Conservation (phyloP, 768 basidiomycete species). For the Podaxis sp. region DNA sequence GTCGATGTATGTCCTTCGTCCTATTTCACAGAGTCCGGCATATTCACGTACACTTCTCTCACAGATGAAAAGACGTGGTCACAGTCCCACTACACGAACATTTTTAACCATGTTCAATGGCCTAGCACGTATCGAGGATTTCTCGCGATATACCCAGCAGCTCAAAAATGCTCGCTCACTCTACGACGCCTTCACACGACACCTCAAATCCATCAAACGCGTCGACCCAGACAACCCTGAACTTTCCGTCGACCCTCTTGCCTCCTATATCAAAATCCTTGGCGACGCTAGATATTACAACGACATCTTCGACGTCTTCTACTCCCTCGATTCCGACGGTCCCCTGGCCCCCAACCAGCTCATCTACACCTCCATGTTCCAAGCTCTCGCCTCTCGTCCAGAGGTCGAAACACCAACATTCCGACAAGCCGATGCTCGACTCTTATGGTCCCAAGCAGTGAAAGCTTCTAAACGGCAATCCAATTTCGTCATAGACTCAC, state of each 20-base stretch:
- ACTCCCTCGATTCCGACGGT: slow-evolving; percentile 62
- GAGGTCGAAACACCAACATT: slow-evolving; percentile 32
- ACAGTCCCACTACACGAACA: slow-evolving; percentile 64
- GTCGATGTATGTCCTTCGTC: slow-evolving; percentile 51
- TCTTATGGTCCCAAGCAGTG: slow-evolving; percentile 67
- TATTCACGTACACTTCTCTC: slow-evolving; percentile 1
- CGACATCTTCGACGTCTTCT: slow-evolving; percentile 74
- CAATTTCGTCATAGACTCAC: slow-evolving; percentile 51
- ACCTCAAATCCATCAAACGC: slow-evolving; percentile 47
- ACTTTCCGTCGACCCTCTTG: slow-evolving; percentile 50
- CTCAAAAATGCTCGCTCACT: slow-evolving; percentile 58
- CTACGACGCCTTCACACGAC: slow-evolving; percentile 55
- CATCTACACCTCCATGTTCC: slow-evolving; percentile 68
- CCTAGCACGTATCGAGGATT: slow-evolving; percentile 58
- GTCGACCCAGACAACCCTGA: slow-evolving; percentile 45
- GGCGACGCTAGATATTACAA: slow-evolving; percentile 59
- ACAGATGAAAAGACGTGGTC: slow-evolving; percentile 87
- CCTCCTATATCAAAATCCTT: slow-evolving; percentile 65
- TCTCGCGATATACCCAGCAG: slow-evolving; percentile 58
- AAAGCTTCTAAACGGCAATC: slow-evolving; percentile 46
- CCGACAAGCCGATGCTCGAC: slow-evolving; percentile 59
- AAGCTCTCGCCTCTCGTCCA: slow-evolving; percentile 33
- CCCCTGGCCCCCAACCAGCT: slow-evolving; percentile 57
- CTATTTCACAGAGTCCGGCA: slow-evolving; percentile 4
- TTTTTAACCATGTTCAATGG: slow-evolving; percentile 71